Percentiles rank a stretch among this genome's conserved stretches.
phyloP scores from a whole-genome alignment of 2,329 filamentous ascomycete species.

The Elsinoe batatas region DNA sequence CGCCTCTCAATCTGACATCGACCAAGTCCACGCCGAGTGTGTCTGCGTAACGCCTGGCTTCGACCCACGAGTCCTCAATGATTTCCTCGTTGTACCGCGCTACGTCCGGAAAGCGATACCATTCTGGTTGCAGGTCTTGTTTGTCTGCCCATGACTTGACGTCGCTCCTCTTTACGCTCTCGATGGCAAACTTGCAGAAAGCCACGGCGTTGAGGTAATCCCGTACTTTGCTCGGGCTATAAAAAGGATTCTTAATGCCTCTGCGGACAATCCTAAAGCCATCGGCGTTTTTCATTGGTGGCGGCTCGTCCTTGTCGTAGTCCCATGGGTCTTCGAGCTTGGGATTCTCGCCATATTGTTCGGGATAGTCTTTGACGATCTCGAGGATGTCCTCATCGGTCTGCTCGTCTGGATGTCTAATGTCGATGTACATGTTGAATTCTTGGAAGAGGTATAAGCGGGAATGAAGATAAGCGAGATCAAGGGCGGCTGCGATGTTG shows the following conservation, averaged over 20 bases:
- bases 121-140: constrained; percentile 13
- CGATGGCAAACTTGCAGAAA: constrained; percentile 16
- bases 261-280: neutral
- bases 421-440: neutral
- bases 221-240: constrained; percentile 18
- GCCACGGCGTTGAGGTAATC: constrained; percentile 20
- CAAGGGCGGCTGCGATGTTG: constrained; percentile 24
- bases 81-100: constrained; percentile 21
- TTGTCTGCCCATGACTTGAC: neutral
- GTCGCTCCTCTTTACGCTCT: constrained; percentile 1
- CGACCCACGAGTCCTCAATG: constrained; percentile 17
- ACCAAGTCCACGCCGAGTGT: constrained; percentile 22
- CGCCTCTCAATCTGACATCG: constrained; percentile 11
- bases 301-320: constrained; percentile 18
- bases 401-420: constrained; percentile 19
- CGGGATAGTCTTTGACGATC: constrained; percentile 16
- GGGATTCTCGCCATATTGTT: constrained; percentile 17
- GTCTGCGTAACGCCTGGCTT: constrained; percentile 24
- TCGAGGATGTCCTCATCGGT: constrained; percentile 16
- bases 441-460: constrained; percentile 16
- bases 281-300: constrained; percentile 5
- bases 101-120: constrained; percentile 20
- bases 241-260: constrained; percentile 19
- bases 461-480: constrained; percentile 20
- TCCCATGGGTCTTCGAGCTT: constrained; percentile 15